Evolutionary conservation across 768 basidiomycete species (phyloP), one percentile per base, ranked within the genome.

Genomic region (Kwoniella dendrophila): DNA sequence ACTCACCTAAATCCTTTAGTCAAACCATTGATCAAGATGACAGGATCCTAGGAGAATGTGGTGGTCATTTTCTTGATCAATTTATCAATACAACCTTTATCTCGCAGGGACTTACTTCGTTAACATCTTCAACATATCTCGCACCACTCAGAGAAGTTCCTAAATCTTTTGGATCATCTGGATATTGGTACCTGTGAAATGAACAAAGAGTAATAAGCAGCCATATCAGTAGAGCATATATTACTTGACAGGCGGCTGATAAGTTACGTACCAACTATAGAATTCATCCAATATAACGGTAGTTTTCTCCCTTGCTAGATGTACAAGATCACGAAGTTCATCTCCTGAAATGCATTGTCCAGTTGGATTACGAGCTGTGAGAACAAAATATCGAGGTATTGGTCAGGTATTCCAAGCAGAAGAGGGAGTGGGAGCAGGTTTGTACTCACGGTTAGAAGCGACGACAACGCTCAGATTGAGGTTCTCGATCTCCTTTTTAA

Each of bases 21-120:
- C 51, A 96, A 83, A 38, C 94, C 94, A 70, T 95, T 90, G 59
- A 97, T 87, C 67, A 97, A 87, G 58, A 95, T 81, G 48, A 90
- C 83, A 0, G 90, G 82, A 70, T 95, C 93, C 84, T 86, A 26
- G n/a, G n/a, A n/a, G n/a, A n/a, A n/a, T n/a, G n/a, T n/a, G n/a
- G 6, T 33, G 12, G 34, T 51, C 4, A 22, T 7, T 27, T 32
- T 16, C 26, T n/a, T n/a, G n/a, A 20, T 10, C 10, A 7, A 18
- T 34, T 8, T 33, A 30, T 51, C 6, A 16, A n/a, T n/a, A 4
- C n/a, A 40, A 3, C 3, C n/a, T 7, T 27, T 30, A 27, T 30
- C 47, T 16, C 47, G n/a, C n/a, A n/a, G n/a, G n/a, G n/a, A 64
- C 80, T 41, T 60, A 86, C 86, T 71, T 86, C 77, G 76, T 97